Conservation (phyloP, 805 yeast genomes). For the Cyberlindnera petersonii region DNA sequence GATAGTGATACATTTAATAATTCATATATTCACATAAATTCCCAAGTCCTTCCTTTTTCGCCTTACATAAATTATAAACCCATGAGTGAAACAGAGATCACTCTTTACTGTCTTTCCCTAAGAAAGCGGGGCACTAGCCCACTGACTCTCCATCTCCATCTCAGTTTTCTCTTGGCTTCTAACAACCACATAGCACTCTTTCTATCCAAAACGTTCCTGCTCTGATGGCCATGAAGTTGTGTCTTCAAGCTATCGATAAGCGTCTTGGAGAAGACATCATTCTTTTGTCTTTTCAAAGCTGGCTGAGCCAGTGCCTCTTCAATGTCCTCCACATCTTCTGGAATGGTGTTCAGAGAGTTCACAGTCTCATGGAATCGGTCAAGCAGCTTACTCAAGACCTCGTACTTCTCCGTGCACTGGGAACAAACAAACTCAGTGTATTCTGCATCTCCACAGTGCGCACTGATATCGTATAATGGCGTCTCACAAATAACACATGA, state of each 20-base stretch:
- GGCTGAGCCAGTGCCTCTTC: conserved; percentile 19
- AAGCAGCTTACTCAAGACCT: conserved; percentile 39
- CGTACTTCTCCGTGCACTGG: conserved; percentile 56
- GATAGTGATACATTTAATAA: too few species aligned
- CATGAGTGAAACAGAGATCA: too few species aligned
- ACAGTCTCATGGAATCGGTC: conserved; percentile 36
- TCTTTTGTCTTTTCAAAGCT: conserved; percentile 11
- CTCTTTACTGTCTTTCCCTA: conserved; percentile 5
- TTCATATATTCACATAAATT: too few species aligned
- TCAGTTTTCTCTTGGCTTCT: conserved; percentile 37
- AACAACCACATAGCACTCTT: conserved; percentile 30
- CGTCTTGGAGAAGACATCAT: conserved; percentile 29
- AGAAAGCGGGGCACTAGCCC: conserved; percentile 40
- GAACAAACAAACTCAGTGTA: conserved; percentile 56
- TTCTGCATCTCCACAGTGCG: conserved; percentile 20
- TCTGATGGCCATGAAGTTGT: conserved; percentile 21
- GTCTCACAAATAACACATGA: conserved; percentile 66
- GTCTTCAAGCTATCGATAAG: conserved; percentile 30
- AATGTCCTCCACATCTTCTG: conserved; percentile 21
- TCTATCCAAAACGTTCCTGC: conserved; percentile 15
- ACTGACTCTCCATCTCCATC: conserved; percentile 50
- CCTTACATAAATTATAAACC: too few species aligned
- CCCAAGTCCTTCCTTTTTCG: too few species aligned
- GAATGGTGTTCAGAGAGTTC: conserved; percentile 11
- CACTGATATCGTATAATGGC: conserved; percentile 61